phyloP scores from a whole-genome alignment of 1,139 yeast genomes.

The Starmera stellimalicola region DNA sequence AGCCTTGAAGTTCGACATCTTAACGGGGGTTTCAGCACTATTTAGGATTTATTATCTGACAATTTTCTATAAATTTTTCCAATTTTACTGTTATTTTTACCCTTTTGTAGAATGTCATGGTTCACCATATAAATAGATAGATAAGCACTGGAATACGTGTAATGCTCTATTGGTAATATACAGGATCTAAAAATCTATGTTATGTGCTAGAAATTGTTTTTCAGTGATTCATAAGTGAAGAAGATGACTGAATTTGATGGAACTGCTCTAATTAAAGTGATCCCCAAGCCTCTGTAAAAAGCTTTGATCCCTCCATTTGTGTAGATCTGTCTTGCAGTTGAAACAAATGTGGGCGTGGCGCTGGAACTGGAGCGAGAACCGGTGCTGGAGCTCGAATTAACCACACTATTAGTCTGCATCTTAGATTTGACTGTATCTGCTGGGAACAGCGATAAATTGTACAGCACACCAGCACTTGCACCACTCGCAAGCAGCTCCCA shows the following conservation, averaged over 20 bases:
- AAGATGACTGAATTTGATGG: constrained; percentile 90
- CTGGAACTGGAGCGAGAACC: no score
- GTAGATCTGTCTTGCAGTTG: constrained; percentile 31
- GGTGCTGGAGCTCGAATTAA: constrained; percentile 15
- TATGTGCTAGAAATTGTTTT: constrained; percentile 30
- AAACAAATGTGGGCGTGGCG: constrained; percentile 24
- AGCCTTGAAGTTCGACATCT: constrained; percentile 7
- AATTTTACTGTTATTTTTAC: background rate
- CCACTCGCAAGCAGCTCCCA: constrained; percentile 64
- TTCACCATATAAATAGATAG: constrained; percentile 1
- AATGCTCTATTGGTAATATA: background rate
- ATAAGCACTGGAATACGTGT: background rate
- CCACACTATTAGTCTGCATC: constrained; percentile 58
- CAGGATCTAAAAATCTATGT: constrained; percentile 1
- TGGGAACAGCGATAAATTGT: constrained; percentile 76
- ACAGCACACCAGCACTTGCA: constrained; percentile 77
- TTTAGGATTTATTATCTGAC: background rate
- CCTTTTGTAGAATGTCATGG: background rate
- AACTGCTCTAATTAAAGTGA: constrained; percentile 71
- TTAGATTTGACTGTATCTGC: constrained; percentile 85
- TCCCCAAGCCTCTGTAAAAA: constrained; percentile 78
- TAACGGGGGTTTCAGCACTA: background rate
- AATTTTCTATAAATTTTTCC: background rate
- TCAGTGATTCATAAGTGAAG: constrained; percentile 64
- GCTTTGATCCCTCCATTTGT: constrained; percentile 44